These are phyloP conservation scores for Balamuthia mandrillaris DNA, from an alignment of 208 protist genomes.

Conservation along the genomic window DNA sequence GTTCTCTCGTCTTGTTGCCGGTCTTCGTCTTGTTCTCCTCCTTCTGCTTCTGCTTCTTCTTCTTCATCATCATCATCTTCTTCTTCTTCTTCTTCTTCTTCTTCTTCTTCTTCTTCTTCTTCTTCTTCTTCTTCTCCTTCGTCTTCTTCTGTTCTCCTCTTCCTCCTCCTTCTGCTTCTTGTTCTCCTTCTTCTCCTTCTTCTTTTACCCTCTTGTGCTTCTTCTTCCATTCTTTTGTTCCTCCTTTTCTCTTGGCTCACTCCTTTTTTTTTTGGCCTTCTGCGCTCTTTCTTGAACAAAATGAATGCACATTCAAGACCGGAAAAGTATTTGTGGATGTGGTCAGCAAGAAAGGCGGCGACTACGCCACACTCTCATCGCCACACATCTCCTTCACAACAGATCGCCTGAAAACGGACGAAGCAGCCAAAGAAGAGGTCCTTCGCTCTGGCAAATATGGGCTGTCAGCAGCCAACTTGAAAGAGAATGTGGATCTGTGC, in stretches of 20 bases:
- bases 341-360: slow-evolving; percentile 19
- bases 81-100: neutral
- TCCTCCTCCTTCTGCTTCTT: no score
- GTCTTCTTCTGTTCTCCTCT: neutral
- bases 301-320: neutral
- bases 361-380: neutral
- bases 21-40: neutral
- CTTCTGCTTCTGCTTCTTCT: neutral
- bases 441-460: no score
- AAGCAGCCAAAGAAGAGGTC: no score
- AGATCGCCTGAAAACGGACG: neutral
- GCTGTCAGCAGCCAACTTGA: no score
- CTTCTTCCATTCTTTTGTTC: neutral
- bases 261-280: neutral
- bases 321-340: neutral
- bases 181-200: neutral
- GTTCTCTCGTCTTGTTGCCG: neutral
- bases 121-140: neutral
- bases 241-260: neutral
- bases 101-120: neutral
- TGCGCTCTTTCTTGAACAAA: neutral
- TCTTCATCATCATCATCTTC: no score
- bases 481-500: no score
- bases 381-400: neutral
- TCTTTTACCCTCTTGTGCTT: neutral